Evolutionary conservation across 768 basidiomycete genomes (phyloP).

Genomic region (Gautieria morchelliformis): DNA sequence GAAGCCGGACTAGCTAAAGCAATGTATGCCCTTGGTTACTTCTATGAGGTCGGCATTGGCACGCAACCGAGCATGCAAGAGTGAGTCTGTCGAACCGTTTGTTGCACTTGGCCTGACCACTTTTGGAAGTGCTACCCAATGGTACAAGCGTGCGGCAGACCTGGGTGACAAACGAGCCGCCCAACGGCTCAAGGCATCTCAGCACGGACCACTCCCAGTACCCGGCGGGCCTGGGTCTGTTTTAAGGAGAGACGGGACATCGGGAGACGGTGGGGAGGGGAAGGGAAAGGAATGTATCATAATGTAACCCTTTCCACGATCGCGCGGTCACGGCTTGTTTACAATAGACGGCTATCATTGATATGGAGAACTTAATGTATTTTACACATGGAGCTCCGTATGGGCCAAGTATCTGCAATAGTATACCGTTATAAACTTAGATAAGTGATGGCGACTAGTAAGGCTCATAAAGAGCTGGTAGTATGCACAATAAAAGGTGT

Average conservation of each 20-base stretch:
- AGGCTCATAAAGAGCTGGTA: too few relatives aligned
- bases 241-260: constrained; percentile 44
- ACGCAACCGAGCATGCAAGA: constrained; percentile 56
- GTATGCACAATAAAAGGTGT: too few relatives aligned
- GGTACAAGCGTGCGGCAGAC: constrained; percentile 87
- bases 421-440: too few relatives aligned
- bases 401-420: too few relatives aligned
- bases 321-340: too few relatives aligned
- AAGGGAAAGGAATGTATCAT: constrained; percentile 77
- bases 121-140: constrained; percentile 49
- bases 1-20: constrained; percentile 89
- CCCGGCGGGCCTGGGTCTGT: constrained; percentile 57
- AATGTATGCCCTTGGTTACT: constrained; percentile 97
- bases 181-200: constrained; percentile 65
- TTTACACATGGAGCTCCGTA: too few relatives aligned
- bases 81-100: constrained; percentile 31
- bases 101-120: background rate
- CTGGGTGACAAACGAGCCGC: constrained; percentile 89
- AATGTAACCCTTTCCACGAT: constrained; percentile 43
- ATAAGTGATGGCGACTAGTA: too few relatives aligned
- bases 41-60: constrained; percentile 90
- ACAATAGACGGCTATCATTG: too few relatives aligned
- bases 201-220: constrained; percentile 39
- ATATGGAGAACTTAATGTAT: too few relatives aligned
- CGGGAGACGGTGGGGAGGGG: constrained; percentile 26